A percentile compares a stretch with the other conserved stretches of the same genome.
Conservation (phyloP, 192 early-diverging fungal species). For the Coemansia sp. region DNA sequence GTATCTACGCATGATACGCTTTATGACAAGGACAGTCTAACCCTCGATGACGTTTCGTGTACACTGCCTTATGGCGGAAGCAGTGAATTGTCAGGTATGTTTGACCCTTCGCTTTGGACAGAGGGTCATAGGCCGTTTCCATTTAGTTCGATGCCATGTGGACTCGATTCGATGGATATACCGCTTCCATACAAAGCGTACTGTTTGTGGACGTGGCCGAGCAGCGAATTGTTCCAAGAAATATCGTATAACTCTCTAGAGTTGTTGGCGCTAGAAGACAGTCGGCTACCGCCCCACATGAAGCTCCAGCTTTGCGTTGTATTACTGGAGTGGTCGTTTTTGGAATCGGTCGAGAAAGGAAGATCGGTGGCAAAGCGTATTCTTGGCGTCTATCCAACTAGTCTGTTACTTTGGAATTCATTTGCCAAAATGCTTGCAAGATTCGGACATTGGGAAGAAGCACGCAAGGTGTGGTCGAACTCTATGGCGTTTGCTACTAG, state of each 20-base stretch:
- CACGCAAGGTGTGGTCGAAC: conserved; percentile 28
- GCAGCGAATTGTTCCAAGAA: not conserved
- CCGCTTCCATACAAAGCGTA: conserved; percentile 18
- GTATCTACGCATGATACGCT: conserved; percentile 11
- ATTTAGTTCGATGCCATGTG: conserved; percentile 22
- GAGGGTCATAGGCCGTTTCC: conserved; percentile 9
- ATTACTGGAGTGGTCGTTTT: conserved; percentile 29
- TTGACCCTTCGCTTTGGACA: not conserved
- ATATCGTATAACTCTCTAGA: conserved; percentile 8
- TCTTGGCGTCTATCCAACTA: conserved; percentile 7
- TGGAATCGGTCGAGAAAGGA: conserved; percentile 6
- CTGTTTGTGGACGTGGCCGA: conserved; percentile 23
- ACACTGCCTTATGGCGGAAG: not conserved
- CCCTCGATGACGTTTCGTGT: conserved; percentile 12
- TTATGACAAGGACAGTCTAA: not conserved
- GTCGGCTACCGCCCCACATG: not conserved
- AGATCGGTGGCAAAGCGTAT: conserved; percentile 6
- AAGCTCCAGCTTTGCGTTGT: conserved; percentile 9
- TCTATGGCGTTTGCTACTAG: conserved; percentile 2
- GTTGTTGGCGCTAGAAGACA: not conserved
- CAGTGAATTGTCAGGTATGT: not conserved
- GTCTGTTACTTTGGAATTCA: conserved; percentile 31
- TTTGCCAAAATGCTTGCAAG: conserved; percentile 43
- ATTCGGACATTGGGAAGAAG: conserved; percentile 21
- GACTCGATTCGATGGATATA: conserved; percentile 29